phyloP scores from a whole-genome alignment of 192 early-diverging fungal species.

The Spizellomyces sp. region DNA sequence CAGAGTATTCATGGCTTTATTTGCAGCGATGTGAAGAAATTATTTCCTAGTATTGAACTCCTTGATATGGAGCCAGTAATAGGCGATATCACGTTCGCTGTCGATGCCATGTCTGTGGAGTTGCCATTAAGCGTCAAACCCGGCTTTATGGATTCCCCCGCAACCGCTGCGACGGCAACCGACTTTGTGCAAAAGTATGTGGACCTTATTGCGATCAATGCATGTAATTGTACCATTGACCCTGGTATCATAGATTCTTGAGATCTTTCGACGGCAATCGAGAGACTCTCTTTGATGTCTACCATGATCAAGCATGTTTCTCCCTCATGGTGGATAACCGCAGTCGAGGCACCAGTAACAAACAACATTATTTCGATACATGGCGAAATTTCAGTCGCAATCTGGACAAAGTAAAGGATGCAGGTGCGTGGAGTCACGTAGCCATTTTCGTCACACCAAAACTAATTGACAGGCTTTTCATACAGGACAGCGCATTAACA shows the following conservation, averaged over 20 bases:
- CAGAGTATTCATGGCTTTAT: neutral
- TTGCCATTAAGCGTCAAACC: conserved; percentile 32
- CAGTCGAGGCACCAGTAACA: conserved; percentile 4
- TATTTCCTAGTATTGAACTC: conserved; percentile 44
- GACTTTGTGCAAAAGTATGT: conserved; percentile 43
- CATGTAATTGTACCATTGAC: neutral
- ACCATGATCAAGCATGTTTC: conserved; percentile 34
- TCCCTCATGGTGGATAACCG: conserved; percentile 37
- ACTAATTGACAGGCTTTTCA: neutral
- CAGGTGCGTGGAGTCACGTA: conserved; percentile 9
- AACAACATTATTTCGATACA: conserved; percentile 20
- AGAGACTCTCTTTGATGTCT: conserved; percentile 31
- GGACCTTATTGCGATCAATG: neutral
- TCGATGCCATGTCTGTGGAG: conserved; percentile 23
- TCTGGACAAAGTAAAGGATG: conserved; percentile 18
- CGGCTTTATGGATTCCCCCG: conserved; percentile 41
- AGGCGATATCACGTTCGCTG: conserved; percentile 38
- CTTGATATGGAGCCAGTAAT: conserved; percentile 43
- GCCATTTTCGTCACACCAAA: neutral
- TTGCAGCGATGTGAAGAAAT: conserved; percentile 38
- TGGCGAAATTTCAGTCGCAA: conserved; percentile 37
- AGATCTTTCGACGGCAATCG: conserved; percentile 43
- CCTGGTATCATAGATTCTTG: conserved; percentile 23
- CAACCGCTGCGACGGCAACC: conserved; percentile 26
- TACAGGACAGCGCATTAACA: conserved; percentile 23